Evolutionary conservation across 108 stramenopile species (phyloP).

Genomic region (Nannochloropsis oceanica): DNA sequence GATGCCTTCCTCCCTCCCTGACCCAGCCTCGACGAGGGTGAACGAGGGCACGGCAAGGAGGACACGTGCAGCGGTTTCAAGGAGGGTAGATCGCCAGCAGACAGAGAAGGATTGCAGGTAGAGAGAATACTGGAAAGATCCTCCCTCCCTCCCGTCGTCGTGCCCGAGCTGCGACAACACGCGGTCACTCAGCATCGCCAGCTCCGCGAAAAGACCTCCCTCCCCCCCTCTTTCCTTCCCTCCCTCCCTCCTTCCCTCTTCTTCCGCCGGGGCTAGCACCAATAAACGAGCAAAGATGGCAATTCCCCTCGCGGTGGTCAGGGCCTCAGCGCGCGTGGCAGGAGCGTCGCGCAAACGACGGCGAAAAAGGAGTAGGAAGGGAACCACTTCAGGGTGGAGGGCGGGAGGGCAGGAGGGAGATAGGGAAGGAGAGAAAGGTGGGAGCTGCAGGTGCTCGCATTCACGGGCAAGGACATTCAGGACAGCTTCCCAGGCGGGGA

Average conservation of each 20-base stretch:
- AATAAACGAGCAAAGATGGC: background rate
- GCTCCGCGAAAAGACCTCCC: background rate
- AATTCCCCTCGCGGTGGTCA: background rate
- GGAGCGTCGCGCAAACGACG: background rate
- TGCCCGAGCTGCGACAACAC: background rate
- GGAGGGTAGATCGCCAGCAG: background rate
- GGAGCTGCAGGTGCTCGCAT: background rate
- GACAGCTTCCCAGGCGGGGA: background rate
- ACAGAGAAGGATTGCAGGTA: background rate
- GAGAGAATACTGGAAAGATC: background rate
- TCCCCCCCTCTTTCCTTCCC: background rate
- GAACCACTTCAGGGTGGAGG: background rate
- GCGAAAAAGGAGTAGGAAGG: background rate
- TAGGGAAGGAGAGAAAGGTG: background rate
- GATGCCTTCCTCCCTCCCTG: background rate
- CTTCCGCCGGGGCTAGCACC: background rate
- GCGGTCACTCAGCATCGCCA: background rate
- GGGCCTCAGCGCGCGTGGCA: background rate
- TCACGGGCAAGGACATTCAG: background rate
- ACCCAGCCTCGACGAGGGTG: background rate
- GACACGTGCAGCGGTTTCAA: background rate
- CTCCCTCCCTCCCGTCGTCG: background rate
- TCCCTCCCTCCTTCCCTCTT: background rate
- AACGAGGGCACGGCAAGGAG: background rate
- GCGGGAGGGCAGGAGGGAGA: background rate